phyloP scores from a whole-genome alignment of 345 rosid species.

The Populus alba region DNA sequence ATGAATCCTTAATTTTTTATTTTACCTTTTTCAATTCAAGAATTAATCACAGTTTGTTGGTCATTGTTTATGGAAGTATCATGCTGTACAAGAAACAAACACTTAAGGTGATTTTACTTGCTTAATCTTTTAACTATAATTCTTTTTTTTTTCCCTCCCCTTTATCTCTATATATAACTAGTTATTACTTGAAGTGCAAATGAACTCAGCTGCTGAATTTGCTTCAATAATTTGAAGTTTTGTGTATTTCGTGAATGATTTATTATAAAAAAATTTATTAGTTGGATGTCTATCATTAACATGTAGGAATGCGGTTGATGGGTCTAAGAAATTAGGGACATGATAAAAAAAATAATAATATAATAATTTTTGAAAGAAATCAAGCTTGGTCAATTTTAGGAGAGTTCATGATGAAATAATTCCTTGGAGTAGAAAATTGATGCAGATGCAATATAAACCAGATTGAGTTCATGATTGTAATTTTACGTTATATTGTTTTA shows the following conservation, averaged over 20 bases:
- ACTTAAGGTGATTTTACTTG: slow-evolving; percentile 33
- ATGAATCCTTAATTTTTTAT: too few species aligned
- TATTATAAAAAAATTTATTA: neutral
- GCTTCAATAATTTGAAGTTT: neutral
- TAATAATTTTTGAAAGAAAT: neutral
- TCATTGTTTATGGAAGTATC: slow-evolving; percentile 36
- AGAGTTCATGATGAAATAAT: neutral
- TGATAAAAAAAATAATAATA: neutral
- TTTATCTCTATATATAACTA: neutral
- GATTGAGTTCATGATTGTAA: neutral
- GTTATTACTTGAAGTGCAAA: neutral
- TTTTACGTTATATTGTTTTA: neutral
- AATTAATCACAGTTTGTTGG: slow-evolving; percentile 41
- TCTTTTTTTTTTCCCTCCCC: neutral
- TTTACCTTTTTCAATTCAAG: slow-evolving; percentile 18
- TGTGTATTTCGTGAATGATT: neutral
- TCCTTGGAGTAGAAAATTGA: neutral
- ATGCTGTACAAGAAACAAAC: slow-evolving; percentile 34
- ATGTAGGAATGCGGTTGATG: neutral
- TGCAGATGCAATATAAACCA: neutral
- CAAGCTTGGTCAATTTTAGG: neutral
- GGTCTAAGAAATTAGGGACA: neutral
- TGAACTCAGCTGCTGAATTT: neutral
- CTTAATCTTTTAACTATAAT: neutral
- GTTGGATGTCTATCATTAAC: neutral